Evolutionary conservation across 2,329 filamentous ascomycete genomes (phyloP).

Genomic region (Sarocladium brachiariae): DNA sequence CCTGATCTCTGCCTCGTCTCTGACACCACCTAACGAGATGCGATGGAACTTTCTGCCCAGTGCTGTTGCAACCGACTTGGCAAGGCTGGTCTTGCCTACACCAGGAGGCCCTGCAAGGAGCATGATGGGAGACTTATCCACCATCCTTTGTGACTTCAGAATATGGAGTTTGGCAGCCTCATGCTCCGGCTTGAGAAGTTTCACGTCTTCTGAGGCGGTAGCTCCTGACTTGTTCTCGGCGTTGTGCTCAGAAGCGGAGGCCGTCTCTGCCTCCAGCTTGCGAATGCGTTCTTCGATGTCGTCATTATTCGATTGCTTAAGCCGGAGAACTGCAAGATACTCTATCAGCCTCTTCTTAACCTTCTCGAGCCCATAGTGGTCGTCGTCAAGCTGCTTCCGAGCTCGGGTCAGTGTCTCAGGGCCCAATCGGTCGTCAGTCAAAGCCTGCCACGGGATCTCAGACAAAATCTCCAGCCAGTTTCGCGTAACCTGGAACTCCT

Average conservation of each 20-base stretch:
- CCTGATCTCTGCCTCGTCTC: slow-evolving; percentile 94
- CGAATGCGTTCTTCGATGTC: slow-evolving; percentile 75
- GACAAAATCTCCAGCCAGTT: slow-evolving; percentile 91
- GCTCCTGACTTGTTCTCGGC: slow-evolving; percentile 18
- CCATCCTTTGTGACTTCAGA: slow-evolving; percentile 73
- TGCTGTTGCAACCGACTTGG: slow-evolving; percentile 85
- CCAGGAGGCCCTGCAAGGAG: slow-evolving; percentile 89
- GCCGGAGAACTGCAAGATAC: slow-evolving; percentile 89
- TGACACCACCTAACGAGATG: slow-evolving; percentile 90
- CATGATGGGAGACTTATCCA: slow-evolving; percentile 93
- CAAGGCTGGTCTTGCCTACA: slow-evolving; percentile 91
- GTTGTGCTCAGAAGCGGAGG: slow-evolving; percentile 16
- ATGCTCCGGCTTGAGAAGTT: background rate
- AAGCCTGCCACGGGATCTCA: slow-evolving; percentile 86
- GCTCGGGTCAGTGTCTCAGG: slow-evolving; percentile 71
- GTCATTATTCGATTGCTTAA: slow-evolving; percentile 87
- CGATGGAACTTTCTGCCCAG: slow-evolving; percentile 93
- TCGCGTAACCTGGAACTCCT: slow-evolving; percentile 88
- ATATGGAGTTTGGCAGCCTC: slow-evolving; percentile 61
- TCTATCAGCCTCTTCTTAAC: slow-evolving; percentile 96
- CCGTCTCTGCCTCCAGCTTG: slow-evolving; percentile 51
- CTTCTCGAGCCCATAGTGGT: slow-evolving; percentile 93
- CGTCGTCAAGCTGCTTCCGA: slow-evolving; percentile 84
- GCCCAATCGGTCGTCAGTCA: slow-evolving; percentile 80
- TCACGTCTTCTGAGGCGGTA: slow-evolving; percentile 13